Percentiles rank a stretch among this genome's conserved stretches.
Conservation (phyloP, 1,139 yeast species). For the Saccharomycopsis hybrid region DNA sequence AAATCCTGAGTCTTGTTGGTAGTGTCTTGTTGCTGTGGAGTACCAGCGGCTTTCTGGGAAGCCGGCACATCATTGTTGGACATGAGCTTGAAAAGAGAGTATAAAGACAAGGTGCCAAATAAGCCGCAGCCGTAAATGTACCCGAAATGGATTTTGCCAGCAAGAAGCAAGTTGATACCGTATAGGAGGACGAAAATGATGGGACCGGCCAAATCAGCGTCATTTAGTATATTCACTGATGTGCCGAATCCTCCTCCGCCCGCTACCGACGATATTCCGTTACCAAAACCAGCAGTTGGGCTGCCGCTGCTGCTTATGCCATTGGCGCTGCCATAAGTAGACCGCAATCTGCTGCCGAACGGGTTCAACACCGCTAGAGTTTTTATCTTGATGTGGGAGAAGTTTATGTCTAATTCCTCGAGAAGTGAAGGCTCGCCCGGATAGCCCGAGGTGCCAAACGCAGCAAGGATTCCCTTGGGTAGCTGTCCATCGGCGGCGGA, state of each 20-base stretch:
- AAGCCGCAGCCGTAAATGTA: conserved; percentile 95
- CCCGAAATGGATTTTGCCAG: conserved; percentile 95
- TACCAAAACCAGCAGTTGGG: no score
- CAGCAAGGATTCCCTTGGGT: conserved; percentile 77
- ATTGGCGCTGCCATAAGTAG: conserved; percentile 35
- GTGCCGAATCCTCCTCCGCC: no score
- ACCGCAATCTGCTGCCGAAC: conserved; percentile 42
- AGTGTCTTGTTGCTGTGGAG: not conserved
- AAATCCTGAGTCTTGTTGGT: conserved; percentile 34
- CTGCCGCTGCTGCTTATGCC: not conserved
- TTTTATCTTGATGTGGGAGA: conserved; percentile 77
- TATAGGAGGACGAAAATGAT: conserved; percentile 79
- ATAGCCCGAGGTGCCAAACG: conserved; percentile 90
- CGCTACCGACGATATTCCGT: no score
- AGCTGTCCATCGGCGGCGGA: conserved; percentile 42
- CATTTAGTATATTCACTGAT: conserved; percentile 71
- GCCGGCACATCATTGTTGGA: conserved; percentile 32
- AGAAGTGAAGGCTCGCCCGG: conserved; percentile 89
- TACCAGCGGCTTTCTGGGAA: not conserved
- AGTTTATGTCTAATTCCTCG: conserved; percentile 91
- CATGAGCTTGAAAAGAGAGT: conserved; percentile 82
- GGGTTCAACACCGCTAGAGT: conserved; percentile 86
- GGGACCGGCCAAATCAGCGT: conserved; percentile 95
- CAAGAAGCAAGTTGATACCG: conserved; percentile 72
- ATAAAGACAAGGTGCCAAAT: conserved; percentile 82